Evolutionary conservation across 2,329 filamentous ascomycete genomes (phyloP).

Genomic region (Pseudocercospora crystallina): DNA sequence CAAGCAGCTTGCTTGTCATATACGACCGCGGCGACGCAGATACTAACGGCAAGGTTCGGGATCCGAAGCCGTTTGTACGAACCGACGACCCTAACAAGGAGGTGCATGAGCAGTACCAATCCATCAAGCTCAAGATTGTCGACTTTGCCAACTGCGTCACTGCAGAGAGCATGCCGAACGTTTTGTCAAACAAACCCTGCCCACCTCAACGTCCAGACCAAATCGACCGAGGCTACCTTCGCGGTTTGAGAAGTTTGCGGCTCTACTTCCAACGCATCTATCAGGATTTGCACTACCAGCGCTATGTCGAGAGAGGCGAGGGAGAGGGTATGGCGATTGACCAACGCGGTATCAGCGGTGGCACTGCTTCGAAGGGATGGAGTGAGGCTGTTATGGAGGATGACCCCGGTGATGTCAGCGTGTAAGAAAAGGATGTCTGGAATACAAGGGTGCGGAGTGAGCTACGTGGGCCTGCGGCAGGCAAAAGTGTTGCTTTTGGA

Average conservation of each 20-base stretch:
- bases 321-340: constrained; percentile 38
- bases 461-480: not conserved
- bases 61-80: constrained; percentile 8
- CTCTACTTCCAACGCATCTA: constrained; percentile 87
- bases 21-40: constrained; percentile 79
- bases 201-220: constrained; percentile 78
- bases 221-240: constrained; percentile 84
- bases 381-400: constrained; percentile 20
- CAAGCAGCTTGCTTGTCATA: constrained; percentile 89
- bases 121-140: constrained; percentile 91
- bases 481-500: not conserved
- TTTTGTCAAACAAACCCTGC: constrained; percentile 51
- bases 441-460: not conserved
- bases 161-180: constrained; percentile 67
- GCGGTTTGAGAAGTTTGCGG: constrained; percentile 74
- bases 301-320: constrained; percentile 34
- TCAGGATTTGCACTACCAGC: constrained; percentile 60
- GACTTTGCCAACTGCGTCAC: constrained; percentile 98
- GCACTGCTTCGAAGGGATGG: constrained; percentile 27
- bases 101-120: constrained; percentile 18
- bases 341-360: constrained; percentile 25
- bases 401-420: constrained; percentile 23
- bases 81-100: no score
- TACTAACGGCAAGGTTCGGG: constrained; percentile 44
- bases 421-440: constrained; percentile 8